Conservation (phyloP, 2,329 filamentous ascomycete genomes). For the Aspergillus sp. region DNA sequence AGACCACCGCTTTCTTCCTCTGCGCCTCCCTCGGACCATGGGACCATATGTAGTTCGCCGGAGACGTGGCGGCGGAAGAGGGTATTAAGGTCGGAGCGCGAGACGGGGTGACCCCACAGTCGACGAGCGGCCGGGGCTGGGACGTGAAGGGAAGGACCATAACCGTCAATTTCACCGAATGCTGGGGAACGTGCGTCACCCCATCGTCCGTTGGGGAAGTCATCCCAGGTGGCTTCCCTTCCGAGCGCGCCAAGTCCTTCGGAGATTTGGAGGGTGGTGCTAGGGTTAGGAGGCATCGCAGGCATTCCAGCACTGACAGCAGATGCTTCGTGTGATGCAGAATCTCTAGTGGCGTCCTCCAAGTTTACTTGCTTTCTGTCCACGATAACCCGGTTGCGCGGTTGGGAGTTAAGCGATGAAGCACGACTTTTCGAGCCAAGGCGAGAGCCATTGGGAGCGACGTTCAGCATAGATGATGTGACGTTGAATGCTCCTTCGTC, state of each 20-base stretch:
- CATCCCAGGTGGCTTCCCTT: conserved; percentile 95
- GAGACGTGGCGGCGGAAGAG: conserved; percentile 77
- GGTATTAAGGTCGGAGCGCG: conserved; percentile 63
- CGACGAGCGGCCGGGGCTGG: conserved; percentile 73
- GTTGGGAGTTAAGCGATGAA: conserved; percentile 75
- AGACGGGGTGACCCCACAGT: conserved; percentile 76
- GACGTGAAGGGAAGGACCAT: conserved; percentile 91
- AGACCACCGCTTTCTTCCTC: conserved; percentile 45
- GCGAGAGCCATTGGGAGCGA: conserved; percentile 18
- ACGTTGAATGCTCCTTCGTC: conserved; percentile 19
- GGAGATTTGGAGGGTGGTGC: conserved; percentile 84
- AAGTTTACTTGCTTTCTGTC: conserved; percentile 43
- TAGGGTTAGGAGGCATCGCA: conserved; percentile 62
- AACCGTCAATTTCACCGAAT: conserved; percentile 96
- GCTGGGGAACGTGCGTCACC: conserved; percentile 88
- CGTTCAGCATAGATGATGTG: conserved; percentile 17
- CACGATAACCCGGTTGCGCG: conserved; percentile 81
- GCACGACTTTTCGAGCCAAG: conserved; percentile 49
- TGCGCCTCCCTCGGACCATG: conserved; percentile 77
- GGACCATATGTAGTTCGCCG: conserved; percentile 72
- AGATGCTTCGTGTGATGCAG: conserved; percentile 55
- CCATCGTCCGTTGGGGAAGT: conserved; percentile 94
- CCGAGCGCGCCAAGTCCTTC: conserved; percentile 86
- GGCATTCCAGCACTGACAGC: conserved; percentile 73
- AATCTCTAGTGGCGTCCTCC: conserved; percentile 30